Conservation (phyloP, 2,329 filamentous ascomycete species). For the Colletotrichum tofieldiae region DNA sequence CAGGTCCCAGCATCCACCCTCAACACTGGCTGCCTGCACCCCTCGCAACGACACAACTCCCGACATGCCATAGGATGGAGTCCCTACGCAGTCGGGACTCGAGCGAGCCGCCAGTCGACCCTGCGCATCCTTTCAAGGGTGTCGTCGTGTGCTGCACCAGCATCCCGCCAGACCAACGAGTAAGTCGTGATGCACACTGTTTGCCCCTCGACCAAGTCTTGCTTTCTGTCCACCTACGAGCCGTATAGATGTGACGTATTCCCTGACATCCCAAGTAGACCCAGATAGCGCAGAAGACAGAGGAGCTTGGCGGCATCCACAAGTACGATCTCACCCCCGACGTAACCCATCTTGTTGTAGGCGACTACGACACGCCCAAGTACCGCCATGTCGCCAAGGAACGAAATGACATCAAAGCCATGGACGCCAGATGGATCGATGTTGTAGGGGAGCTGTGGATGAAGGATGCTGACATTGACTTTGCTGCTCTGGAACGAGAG, state of each 20-base stretch:
- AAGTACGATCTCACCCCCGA: constrained; percentile 95
- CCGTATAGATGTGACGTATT: constrained; percentile 1
- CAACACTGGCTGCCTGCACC: background rate
- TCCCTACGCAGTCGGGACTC: constrained; percentile 34
- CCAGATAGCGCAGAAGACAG: constrained; percentile 74
- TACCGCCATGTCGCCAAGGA: constrained; percentile 96
- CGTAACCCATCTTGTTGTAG: constrained; percentile 94
- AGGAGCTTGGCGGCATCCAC: constrained; percentile 88
- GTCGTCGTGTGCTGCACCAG: constrained; percentile 91
- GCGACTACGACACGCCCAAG: constrained; percentile 90
- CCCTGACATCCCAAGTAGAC: constrained; percentile 54
- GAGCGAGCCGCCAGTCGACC: constrained; percentile 61
- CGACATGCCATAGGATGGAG: constrained; percentile 41
- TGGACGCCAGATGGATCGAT: constrained; percentile 88
- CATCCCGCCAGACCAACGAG: constrained; percentile 83
- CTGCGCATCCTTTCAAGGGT: constrained; percentile 76
- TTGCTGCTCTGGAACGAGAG: constrained; percentile 77
- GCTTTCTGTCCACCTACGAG: background rate
- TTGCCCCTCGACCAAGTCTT: background rate
- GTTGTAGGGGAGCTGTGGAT: constrained; percentile 87
- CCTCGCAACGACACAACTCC: background rate
- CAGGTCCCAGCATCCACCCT: background rate
- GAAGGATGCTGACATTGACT: constrained; percentile 81
- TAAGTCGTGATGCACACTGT: constrained; percentile 59
- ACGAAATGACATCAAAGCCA: constrained; percentile 86